Evolutionary conservation across 2,329 filamentous ascomycete species (phyloP), one percentile per base, ranked within the genome.

Genomic region (Furcasterigmium furcatum): DNA sequence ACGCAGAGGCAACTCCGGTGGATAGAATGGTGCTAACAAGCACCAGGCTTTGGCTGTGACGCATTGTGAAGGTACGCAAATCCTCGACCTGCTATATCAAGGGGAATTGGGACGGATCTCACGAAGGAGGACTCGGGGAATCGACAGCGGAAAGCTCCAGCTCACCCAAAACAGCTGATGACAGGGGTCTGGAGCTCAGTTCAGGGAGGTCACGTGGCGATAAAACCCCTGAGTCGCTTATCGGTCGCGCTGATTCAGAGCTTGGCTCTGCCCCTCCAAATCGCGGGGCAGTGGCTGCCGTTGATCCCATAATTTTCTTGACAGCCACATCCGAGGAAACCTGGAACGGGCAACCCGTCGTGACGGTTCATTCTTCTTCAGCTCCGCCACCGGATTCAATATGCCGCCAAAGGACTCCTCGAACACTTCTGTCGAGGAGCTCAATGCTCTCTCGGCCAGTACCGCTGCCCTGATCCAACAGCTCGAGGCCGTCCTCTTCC

Each of bases 1-100:
- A 74, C 51, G 85, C 84, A 61, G 85, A 81, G 54, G 79, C 82
- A 55, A 80, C 63, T 65, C 75, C 65, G 46, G 72, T 67, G 44
- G 70, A 70, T 51, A 69, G 70, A 52, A 77, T 59, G 56, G 74
- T 73, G 65, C 77, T 65, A 50, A 77, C 51, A 52, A 81, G 70
- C 65, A 75, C 69, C 66, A 76, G 59, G 47, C 72, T 68, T 52
- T 63, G 65, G 57, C 67, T 68, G 57, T 73, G 74, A 59, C 70
- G 71, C 77, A 79, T 80, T 45, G 50, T 68, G 43, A 38, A 39
- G 34, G 27, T 44, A 45, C 18, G n/a, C n/a, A n/a, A n/a, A 41
- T 27, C 12, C 24, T 27, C 12, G 24, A 27, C 24, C 24, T 27
- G 24, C 24, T 27, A 19, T 20, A 38, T 16, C 21, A 43, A 38